These are phyloP conservation scores for Trichoderma cornu-damae DNA, from an alignment of 2,329 filamentous ascomycete genomes.

Conservation along the genomic window DNA sequence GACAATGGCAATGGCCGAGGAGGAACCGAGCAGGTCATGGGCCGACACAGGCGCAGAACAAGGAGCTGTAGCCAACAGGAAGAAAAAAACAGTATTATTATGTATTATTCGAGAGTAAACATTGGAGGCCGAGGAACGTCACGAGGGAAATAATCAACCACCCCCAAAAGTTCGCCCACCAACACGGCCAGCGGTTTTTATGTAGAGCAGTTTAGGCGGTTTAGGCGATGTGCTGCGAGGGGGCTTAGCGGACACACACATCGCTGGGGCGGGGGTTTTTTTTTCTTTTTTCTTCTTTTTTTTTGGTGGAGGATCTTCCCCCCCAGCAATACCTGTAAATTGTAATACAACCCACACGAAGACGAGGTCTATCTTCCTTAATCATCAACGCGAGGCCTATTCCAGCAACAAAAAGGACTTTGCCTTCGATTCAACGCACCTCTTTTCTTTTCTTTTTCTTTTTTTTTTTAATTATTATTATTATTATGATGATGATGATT, in stretches of 20 bases:
- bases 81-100: too few relatives aligned
- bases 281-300: too few relatives aligned
- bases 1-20: slow-evolving; percentile 3
- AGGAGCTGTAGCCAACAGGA: neutral
- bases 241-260: slow-evolving; percentile 10
- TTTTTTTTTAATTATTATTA: too few relatives aligned
- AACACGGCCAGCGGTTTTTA: neutral
- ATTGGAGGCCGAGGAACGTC: neutral
- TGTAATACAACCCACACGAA: too few relatives aligned
- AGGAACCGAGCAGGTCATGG: neutral
- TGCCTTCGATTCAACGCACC: too few relatives aligned
- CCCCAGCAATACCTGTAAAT: too few relatives aligned
- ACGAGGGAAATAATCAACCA: slow-evolving; percentile 1
- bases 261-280: neutral
- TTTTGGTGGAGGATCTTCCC: too few relatives aligned
- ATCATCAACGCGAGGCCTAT: too few relatives aligned
- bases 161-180: neutral
- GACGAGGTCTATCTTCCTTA: too few relatives aligned
- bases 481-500: too few relatives aligned
- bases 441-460: too few relatives aligned
- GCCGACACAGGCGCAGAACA: neutral
- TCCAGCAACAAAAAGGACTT: too few relatives aligned
- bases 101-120: neutral
- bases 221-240: neutral
- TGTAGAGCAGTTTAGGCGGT: neutral